A percentile compares a stretch with the other conserved stretches of the same genome.
These are phyloP conservation scores for Russula earlei DNA, from an alignment of 768 basidiomycete genomes.

Conservation along the genomic window DNA sequence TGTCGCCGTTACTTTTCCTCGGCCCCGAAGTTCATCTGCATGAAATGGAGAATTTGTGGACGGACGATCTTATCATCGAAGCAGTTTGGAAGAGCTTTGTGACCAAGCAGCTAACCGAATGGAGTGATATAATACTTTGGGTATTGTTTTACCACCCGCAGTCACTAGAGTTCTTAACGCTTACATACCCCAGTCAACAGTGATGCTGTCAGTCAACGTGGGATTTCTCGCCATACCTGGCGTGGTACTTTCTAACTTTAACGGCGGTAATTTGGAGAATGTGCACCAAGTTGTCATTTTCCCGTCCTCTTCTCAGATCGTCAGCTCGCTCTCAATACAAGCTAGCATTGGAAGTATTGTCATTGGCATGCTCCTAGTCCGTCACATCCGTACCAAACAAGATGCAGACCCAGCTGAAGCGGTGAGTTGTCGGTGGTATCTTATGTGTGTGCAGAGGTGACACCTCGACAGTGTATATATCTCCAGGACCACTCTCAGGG, in stretches of 20 bases:
- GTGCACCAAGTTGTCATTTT: background rate
- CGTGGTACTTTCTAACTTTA: slow-evolving; percentile 12
- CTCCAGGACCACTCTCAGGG: slow-evolving; percentile 22
- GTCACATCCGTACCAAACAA: slow-evolving; percentile 8
- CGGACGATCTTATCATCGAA: slow-evolving; percentile 9
- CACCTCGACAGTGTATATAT: slow-evolving; percentile 19
- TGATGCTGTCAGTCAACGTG: slow-evolving; percentile 28
- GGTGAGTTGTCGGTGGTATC: background rate
- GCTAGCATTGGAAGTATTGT: slow-evolving; percentile 16
- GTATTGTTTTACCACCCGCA: background rate
- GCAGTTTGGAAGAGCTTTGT: slow-evolving; percentile 9
- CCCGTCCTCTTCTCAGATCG: slow-evolving; percentile 2
- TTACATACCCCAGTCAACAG: slow-evolving; percentile 22
- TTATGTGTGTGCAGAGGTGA: background rate
- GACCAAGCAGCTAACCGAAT: slow-evolving; percentile 3
- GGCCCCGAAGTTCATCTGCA: slow-evolving; percentile 15
- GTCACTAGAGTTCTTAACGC: too few species aligned
- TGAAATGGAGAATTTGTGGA: slow-evolving; percentile 14
- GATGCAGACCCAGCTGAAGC: background rate
- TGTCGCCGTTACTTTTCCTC: slow-evolving; percentile 15
- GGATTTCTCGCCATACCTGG: slow-evolving; percentile 30
- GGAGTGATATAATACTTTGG: slow-evolving; percentile 12
- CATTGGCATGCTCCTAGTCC: slow-evolving; percentile 9
- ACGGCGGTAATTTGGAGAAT: background rate
- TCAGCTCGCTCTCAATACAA: slow-evolving; percentile 11